Base-by-base conservation (phyloP, 129 eudicot species). In the Flaveria brownii region DNA sequence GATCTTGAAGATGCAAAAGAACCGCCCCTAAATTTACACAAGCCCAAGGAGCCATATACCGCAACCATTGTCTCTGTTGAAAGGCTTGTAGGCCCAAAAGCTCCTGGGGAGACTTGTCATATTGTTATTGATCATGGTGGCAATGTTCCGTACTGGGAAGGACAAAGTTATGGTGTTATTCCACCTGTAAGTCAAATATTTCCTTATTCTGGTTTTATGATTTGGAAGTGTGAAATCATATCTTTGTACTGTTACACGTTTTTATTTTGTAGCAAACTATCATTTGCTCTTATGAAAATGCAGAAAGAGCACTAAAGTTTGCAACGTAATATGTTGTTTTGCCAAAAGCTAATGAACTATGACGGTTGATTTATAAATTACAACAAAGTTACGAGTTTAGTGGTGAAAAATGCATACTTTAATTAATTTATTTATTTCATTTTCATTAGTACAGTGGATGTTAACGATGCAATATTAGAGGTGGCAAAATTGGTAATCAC, bases 71-170 rank as follows among this genome's bases (percentile, higher is more conserved):
- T 89, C 71, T 94, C 98, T 68, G 96, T 94, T 75, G 97, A 94
- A 70, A 86, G 98, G 82, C 63, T 91, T 71, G 97, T 94, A 2
- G 97, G 98, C 46, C 97, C 92, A 23, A 83, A 87, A 75, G 97
- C 98, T 82, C 97, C 98, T 13, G 98, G 98, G 68, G 98, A 94
- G 84, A 91, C 97, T 39, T 94, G 97, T 73, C 98, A 94, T 84
- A 83, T 94, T 64, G 96, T 94, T 63, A 94, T 94, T 60, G 96
- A 94, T 79, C 98, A 94, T 71, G 97, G 74, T 64, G 98, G 96
- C 51, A 91, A 94, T 63, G 89, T 94, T 70, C 98, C 98, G 7
- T 94, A 94, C 79, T 94, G 98, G 98, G 98, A 94, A 85, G 98
- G 98, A 68, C 98, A 94, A 75, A 94, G 98, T 70, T 94, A 94